Evolutionary conservation across 768 basidiomycete species (phyloP).

Genomic region (Auriculariales sp.): DNA sequence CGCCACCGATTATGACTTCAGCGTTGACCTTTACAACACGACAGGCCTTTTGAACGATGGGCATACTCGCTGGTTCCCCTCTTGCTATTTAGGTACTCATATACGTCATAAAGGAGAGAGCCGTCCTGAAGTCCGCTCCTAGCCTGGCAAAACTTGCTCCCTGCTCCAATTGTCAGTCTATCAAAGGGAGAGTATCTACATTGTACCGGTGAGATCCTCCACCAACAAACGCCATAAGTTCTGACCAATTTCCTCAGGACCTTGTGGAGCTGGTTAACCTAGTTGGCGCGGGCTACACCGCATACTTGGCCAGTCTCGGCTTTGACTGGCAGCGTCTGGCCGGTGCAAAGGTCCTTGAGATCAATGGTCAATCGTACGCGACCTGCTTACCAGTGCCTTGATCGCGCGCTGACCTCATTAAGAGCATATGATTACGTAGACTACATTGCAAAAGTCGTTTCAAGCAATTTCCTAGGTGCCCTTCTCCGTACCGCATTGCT

Average conservation of each 20-base stretch:
- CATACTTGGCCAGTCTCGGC: constrained; percentile 29
- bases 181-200: constrained; percentile 32
- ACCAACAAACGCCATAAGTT: no score
- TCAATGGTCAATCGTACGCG: constrained; percentile 27
- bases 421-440: constrained; percentile 41
- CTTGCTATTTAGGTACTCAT: background rate
- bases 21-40: constrained; percentile 38
- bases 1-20: constrained; percentile 53
- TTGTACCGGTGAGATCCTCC: no score
- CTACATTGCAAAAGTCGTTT: constrained; percentile 39
- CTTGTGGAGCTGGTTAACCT: constrained; percentile 33
- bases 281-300: constrained; percentile 30
- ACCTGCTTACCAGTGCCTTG: background rate
- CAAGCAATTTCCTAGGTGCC: constrained; percentile 43
- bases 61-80: constrained; percentile 33
- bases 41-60: constrained; percentile 49
- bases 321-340: constrained; percentile 49
- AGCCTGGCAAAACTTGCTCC: constrained; percentile 33
- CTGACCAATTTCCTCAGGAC: no score
- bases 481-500: background rate
- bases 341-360: constrained; percentile 39
- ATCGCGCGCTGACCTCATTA: background rate
- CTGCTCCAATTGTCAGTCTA: constrained; percentile 38
- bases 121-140: no score
- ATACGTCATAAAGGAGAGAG: background rate